These are phyloP conservation scores for Penicillium malachiteum DNA, from an alignment of 495 filamentous ascomycete genomes.

Conservation along the genomic window DNA sequence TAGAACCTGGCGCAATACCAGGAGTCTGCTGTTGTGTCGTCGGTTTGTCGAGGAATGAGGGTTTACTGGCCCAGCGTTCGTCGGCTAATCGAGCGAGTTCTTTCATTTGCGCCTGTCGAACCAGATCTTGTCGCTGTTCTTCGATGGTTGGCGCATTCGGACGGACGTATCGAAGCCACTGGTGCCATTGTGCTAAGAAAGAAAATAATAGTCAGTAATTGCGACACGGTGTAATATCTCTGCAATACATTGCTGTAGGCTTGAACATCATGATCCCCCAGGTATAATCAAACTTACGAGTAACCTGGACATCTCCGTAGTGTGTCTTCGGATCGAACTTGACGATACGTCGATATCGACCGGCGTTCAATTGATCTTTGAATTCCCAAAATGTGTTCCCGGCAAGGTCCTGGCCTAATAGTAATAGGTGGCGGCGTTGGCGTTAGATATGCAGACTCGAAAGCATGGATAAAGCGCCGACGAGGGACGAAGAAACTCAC, in stretches of 20 bases:
- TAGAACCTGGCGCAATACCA: constrained; percentile 27
- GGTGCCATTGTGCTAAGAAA: constrained; percentile 79
- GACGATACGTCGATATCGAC: constrained; percentile 64
- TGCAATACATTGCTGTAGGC: neutral
- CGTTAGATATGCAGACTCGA: constrained; percentile 11
- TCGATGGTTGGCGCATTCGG: constrained; percentile 63
- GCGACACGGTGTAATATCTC: neutral
- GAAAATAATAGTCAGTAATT: constrained; percentile 9
- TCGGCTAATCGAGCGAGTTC: constrained; percentile 76
- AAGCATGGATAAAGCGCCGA: constrained; percentile 13
- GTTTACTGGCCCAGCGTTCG: constrained; percentile 79
- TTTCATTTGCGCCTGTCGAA: constrained; percentile 67
- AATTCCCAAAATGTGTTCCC: constrained; percentile 98
- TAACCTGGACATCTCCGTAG: constrained; percentile 64
- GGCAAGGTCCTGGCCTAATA: constrained; percentile 72
- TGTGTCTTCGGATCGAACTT: constrained; percentile 59
- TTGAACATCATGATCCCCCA: neutral
- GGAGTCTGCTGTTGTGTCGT: constrained; percentile 43
- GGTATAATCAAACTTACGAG: constrained; percentile 40
- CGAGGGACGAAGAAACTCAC: constrained; percentile 44
- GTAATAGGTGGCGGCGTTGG: neutral
- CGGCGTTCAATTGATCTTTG: constrained; percentile 60
- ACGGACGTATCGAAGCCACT: constrained; percentile 91
- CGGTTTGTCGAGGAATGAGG: constrained; percentile 60
- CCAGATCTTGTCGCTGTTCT: constrained; percentile 71